Base-by-base conservation (phyloP, 306 rosid species). In the Quillaja saponaria region DNA sequence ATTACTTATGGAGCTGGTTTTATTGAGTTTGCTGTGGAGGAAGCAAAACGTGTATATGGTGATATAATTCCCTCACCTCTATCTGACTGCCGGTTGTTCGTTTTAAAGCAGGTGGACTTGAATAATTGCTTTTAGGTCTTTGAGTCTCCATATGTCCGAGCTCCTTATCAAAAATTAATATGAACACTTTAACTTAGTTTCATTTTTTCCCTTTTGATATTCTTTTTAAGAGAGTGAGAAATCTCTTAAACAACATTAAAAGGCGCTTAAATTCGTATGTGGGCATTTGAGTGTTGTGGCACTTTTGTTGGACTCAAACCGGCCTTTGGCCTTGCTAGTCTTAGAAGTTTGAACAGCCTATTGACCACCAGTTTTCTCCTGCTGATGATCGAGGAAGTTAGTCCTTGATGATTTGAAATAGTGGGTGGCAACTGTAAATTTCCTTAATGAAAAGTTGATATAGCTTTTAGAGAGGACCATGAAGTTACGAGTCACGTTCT, bases 21-120 rank as follows among this genome's bases (percentile, higher is more conserved):
- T 55, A 85, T 92, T n/a, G 99, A 92, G 86, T 92, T 89, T 75
- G 67, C 78, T 66, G 71, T 95, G 1, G 99, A 89, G 80, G 99
- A 92, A 80, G 99, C 95, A 60, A 92, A 86, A 69, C 95, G 97
- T 46, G 31, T 92, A 66, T 92, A 86, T 76, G 97, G 99, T 64
- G 99, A 92, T 77, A 85, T 92, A 69, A 92, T 92, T 63, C 90
- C 97, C 64, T 68, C 99, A 53, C 80, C 99, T 63, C 70, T 80
- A 21, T 71, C 94, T 25, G 99, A 89, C 80, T 80, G 99, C 8
- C 71, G 97, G 33, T 50, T 92, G 52, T 85, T 92, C 78, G 99
- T 92, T 68, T 66, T 92, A 63, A 92, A 89, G 80, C 96, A 92
- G 96, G 97, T 85, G 80, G 72, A 42, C 20, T 52, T 21, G 35